Base-by-base conservation (phyloP, 1,284 basidiomycete genomes). In the Apiotrichum siamense region DNA sequence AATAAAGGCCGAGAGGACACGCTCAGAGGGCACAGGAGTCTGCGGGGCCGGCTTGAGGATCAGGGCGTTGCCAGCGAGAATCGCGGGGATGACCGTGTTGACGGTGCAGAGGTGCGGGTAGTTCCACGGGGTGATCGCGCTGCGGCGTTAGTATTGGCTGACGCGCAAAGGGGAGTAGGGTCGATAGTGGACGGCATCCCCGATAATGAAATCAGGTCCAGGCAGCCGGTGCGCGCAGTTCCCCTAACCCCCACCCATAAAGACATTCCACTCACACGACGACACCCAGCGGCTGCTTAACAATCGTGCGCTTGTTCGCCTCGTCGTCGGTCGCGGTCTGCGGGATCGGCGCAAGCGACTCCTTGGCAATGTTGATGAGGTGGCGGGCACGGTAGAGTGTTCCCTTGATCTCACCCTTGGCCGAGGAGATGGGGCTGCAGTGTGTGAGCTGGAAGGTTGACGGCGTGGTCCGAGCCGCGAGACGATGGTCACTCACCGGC, bases 11-110 rank as follows among this genome's bases (percentile, higher is more conserved):
- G 77, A 69, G 3, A 82, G 80, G 59, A 97, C 81, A 20, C 87
- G 82, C 70, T 96, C 89, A 4, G 87, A 90, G 0, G 84, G 83
- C 38, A 90, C 69, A 3, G 93, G 93, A 0, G 92, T 96, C 70
- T 97, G 93, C 1, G 93, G 93, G 3, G 91, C 93, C 0, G 93
- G 91, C 73, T 97, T 97, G 67, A 97, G 77, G 44, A 97, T 74
- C 15, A 97, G 87, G 0, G 87, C 76, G 70, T 97, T 97, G 25
- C 93, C 77, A 6, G 88, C 82, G 33, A 94, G 77, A 54, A 97
- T 76, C 1, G 90, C 88, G 2, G 92, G 92, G 27, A 97, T 80
- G 48, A 97, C 83, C 2, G 88, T 84, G 74, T 97, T 97, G 71
- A 97, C 81, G 32, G 87, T 82, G 40, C 85, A 85, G 43, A 96